phyloP scores from a whole-genome alignment of 1,284 basidiomycete species.

The Schizophyllum commune region DNA sequence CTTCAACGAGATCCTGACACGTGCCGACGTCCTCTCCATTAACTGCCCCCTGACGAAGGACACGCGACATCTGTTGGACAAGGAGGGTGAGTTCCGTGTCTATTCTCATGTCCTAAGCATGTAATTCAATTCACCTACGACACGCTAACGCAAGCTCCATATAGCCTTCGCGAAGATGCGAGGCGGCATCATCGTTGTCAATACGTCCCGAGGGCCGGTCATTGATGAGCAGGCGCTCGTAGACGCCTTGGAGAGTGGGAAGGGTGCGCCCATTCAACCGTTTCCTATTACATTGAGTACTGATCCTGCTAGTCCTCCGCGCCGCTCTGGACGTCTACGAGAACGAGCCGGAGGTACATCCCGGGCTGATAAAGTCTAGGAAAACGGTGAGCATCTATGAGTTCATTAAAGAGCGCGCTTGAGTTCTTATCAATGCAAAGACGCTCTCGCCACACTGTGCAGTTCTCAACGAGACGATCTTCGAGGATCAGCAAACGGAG shows the following conservation, averaged over 20 bases:
- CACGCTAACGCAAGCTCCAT: background rate
- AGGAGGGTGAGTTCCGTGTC: background rate
- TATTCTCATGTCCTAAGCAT: background rate
- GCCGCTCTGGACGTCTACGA: slow-evolving; percentile 15
- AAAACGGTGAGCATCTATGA: background rate
- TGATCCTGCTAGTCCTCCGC: slow-evolving; percentile 5
- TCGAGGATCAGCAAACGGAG: slow-evolving; percentile 4
- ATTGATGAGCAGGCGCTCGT: slow-evolving; percentile 14
- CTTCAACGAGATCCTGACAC: slow-evolving; percentile 11
- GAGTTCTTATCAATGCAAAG: background rate
- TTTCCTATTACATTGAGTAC: background rate
- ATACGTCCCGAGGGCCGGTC: slow-evolving; percentile 12
- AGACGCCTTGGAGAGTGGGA: slow-evolving; percentile 11
- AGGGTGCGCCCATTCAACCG: slow-evolving; percentile 5
- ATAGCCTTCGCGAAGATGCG: slow-evolving; percentile 14
- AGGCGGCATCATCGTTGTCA: slow-evolving; percentile 12
- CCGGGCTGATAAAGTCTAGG: slow-evolving; percentile 9
- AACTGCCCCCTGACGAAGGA: slow-evolving; percentile 12
- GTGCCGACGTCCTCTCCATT: slow-evolving; percentile 13
- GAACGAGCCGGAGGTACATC: slow-evolving; percentile 12
- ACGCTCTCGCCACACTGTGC: slow-evolving; percentile 1
- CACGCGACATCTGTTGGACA: slow-evolving; percentile 12
- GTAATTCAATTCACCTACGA: too few relatives aligned
- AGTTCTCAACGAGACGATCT: slow-evolving; percentile 2
- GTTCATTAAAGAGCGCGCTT: too few relatives aligned